Evolutionary conservation across 495 filamentous ascomycete species (phyloP).

Genomic region (Cenococcum geophilum): DNA sequence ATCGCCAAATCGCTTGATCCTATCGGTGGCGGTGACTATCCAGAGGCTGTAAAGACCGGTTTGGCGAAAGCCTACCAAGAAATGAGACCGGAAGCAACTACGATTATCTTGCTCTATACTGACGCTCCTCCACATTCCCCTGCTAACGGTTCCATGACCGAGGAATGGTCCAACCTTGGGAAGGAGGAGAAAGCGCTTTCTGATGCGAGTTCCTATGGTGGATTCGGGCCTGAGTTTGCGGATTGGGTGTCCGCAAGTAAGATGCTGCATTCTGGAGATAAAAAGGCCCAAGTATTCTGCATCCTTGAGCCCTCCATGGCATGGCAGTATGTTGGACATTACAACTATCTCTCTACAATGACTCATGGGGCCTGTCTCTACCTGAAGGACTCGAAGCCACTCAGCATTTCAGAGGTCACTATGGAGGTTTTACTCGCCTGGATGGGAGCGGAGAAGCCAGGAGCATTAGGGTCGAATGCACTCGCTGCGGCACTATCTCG

Average conservation of each 20-base stretch:
- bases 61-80: constrained; percentile 42
- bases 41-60: constrained; percentile 45
- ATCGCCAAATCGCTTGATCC: constrained; percentile 9
- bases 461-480: constrained; percentile 4
- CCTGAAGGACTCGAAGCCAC: constrained; percentile 22
- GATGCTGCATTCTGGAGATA: constrained; percentile 32
- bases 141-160: constrained; percentile 1
- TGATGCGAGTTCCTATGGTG: constrained; percentile 28
- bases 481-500: constrained; percentile 18
- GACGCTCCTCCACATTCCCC: constrained; percentile 44
- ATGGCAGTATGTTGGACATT: constrained; percentile 26
- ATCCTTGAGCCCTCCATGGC: constrained; percentile 20
- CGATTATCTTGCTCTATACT: constrained; percentile 44
- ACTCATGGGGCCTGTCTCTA: constrained; percentile 41
- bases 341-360: constrained; percentile 38
- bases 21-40: constrained; percentile 37
- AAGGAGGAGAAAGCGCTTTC: constrained; percentile 32
- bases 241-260: constrained; percentile 42
- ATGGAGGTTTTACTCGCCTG: constrained; percentile 43
- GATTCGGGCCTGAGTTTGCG: constrained; percentile 34
- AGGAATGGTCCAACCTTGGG: constrained; percentile 24
- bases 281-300: constrained; percentile 41
- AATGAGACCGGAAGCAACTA: constrained; percentile 44
- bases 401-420: constrained; percentile 41
- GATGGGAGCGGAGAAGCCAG: constrained; percentile 44